phyloP scores from a whole-genome alignment of 2,329 filamentous ascomycete species.

The Berkeleyomyces rouxiae region DNA sequence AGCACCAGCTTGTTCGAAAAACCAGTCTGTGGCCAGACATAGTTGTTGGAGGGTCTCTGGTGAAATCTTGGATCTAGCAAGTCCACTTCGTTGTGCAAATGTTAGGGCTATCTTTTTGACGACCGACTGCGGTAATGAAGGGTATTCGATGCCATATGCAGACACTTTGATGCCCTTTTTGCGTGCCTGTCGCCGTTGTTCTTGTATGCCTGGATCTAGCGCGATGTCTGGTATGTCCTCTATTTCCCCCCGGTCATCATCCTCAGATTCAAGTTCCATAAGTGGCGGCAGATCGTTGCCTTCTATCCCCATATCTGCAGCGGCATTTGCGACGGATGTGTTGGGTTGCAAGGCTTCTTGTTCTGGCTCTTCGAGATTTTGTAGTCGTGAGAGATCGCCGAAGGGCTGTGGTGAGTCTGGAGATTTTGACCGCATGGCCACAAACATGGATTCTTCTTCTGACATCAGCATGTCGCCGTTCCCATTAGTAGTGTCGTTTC shows the following conservation, averaged over 20 bases:
- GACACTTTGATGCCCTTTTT: conserved; percentile 43
- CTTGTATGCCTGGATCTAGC: conserved; percentile 1
- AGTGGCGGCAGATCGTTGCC: conserved; percentile 3
- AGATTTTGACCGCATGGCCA: conserved; percentile 7
- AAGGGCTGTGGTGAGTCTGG: conserved; percentile 5
- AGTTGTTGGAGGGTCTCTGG: conserved; percentile 60
- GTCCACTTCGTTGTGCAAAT: conserved; percentile 50
- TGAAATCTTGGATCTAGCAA: conserved; percentile 50
- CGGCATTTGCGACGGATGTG: conserved; percentile 3
- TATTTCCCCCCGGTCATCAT: conserved; percentile 11
- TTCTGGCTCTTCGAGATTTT: conserved; percentile 6
- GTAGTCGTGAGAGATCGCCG: conserved; percentile 9
- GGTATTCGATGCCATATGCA: conserved; percentile 56
- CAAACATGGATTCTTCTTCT: conserved; percentile 1
- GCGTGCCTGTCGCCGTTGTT: conserved; percentile 15
- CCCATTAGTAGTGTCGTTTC: conserved; percentile 7
- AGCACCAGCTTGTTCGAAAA: conserved; percentile 73
- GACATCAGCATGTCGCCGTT: conserved; percentile 2
- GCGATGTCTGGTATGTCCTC: conserved; percentile 5
- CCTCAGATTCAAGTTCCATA: conserved; percentile 9
- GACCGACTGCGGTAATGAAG: conserved; percentile 53
- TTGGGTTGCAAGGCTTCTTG: conserved; percentile 5
- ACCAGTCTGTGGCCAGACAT: conserved; percentile 73
- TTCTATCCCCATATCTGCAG: background rate
- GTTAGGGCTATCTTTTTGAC: conserved; percentile 59